phyloP scores from a whole-genome alignment of 2,329 filamentous ascomycete species.

The Alternaria panax region DNA sequence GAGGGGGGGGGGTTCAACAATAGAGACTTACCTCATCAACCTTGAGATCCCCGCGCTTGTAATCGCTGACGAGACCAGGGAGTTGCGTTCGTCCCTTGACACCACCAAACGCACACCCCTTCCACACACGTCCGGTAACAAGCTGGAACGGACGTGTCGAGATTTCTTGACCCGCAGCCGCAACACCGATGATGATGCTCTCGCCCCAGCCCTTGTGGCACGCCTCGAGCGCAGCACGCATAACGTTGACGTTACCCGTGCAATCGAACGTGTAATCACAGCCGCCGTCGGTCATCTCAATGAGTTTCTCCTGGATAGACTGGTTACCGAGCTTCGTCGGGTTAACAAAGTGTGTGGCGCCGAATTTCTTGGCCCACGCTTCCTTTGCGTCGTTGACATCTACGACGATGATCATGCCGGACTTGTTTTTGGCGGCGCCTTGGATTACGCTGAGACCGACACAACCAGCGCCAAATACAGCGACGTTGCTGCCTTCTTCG shows the following conservation, averaged over 20 bases:
- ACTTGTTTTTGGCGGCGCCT: slow-evolving; percentile 85
- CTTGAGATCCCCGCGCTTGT: slow-evolving; percentile 88
- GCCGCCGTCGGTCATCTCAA: slow-evolving; percentile 97
- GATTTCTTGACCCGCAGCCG: slow-evolving; percentile 95
- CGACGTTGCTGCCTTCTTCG: slow-evolving; percentile 87
- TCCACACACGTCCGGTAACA: slow-evolving; percentile 97
- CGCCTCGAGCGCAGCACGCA: slow-evolving; percentile 93
- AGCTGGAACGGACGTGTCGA: slow-evolving; percentile 96
- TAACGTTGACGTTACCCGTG: slow-evolving; percentile 95
- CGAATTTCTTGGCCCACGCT: slow-evolving; percentile 91
- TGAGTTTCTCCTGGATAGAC: slow-evolving; percentile 87
- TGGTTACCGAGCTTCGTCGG: slow-evolving; percentile 71
- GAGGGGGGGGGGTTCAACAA: no score
- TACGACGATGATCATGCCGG: slow-evolving; percentile 77
- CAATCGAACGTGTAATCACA: slow-evolving; percentile 99
- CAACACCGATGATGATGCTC: slow-evolving; percentile 97
- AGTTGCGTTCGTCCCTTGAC: slow-evolving; percentile 97
- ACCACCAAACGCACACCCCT: slow-evolving; percentile 95
- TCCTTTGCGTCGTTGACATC: slow-evolving; percentile 90
- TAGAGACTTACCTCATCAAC: slow-evolving; percentile 78
- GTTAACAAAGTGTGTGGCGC: slow-evolving; percentile 96
- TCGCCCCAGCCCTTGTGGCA: slow-evolving; percentile 99
- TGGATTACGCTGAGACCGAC: slow-evolving; percentile 96
- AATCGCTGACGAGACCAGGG: slow-evolving; percentile 84
- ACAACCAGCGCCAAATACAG: slow-evolving; percentile 94